Base-by-base conservation (phyloP, 1,284 basidiomycete species). In the Malassezia sp. region DNA sequence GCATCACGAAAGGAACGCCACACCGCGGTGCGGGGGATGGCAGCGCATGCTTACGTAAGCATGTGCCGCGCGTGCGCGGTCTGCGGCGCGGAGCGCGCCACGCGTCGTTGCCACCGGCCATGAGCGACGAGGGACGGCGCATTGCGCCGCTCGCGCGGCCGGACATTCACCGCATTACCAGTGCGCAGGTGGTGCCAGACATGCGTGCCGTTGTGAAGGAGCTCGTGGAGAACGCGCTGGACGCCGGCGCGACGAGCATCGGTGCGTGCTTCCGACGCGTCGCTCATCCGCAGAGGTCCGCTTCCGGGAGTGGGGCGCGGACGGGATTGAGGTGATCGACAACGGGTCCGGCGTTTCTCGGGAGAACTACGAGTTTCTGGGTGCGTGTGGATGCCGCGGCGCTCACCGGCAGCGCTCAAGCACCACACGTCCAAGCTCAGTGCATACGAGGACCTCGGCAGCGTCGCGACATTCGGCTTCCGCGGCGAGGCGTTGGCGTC, bases 401-500 rank as follows among this genome's bases (percentile, higher is more conserved):
- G n/a, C n/a, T n/a, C n/a, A n/a, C n/a, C n/a, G n/a, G n/a, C n/a
- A n/a, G 89, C 80, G 2, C 74, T 90, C 47, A 95, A 93, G 68
- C 86, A 96, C 61, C 80, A 90, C 67, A 97, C 91, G 0, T 95
- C 90, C 12, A 97, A 97, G 70, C 75, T 97, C 0, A 72, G 80
- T 0, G 78, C 80, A 1, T 86, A 85, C 61, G 74, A 78, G 3
- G 85, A 88, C 60, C 77, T 97, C 1, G 74, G 79, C 0, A 73
- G 77, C 0, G 79, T 97, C 4, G 73, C 74, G 2, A 90, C 90
- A 0, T 96, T 96, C 70, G 93, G 93, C 0, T 97, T 97, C 63
- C 79, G 91, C 24, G 93, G 93, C 14, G 93, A 99, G 71, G 93
- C 93, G 0, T 75, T 97, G 0, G 86, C 87, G 1, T 88, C 89